Evolutionary conservation across 2,329 filamentous ascomycete genomes (phyloP), one percentile per base, ranked within the genome.

Genomic region (Cytospora schulzeri): DNA sequence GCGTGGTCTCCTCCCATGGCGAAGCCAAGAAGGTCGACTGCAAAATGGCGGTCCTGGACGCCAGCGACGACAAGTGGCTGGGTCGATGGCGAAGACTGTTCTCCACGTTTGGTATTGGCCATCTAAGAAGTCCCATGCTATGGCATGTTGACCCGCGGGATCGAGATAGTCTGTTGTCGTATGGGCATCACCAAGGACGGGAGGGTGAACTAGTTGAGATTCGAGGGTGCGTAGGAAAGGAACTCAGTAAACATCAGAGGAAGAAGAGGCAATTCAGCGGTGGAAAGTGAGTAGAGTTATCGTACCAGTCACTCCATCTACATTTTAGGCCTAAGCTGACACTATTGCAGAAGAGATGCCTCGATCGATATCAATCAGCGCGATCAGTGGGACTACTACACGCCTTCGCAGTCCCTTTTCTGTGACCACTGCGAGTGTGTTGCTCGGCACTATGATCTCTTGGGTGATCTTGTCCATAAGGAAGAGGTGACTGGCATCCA

Each of bases 61-160:
- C 84, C 1, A 84, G 84, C 0, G 85, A 83, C 0, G 76, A 83
- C 56, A 71, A 78, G 53, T 94, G 90, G 90, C 86, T 94, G 80
- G 76, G 82, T 12, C 81, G 86, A 50, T 94, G 91, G 91, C 85
- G 90, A 53, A 78, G 81, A 17, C 81, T 90, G 4, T 94, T 94
- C 75, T 79, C 81, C 35, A 84, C 83, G 3, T 85, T 92, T 53
- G 83, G 88, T 57, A 94, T 94, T 55, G 81, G 83, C 1, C 86
- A 93, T 70, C 78, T 95, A 48, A 83, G 91, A 19, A 93, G 90
- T 69, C 91, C 90, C 0, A 91, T 94, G 88, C 90, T 93, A 71
- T 94, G 92, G 78, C 91, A 95, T 71, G 81, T 91, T 17, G 91
- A 94, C 71, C 91, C 91, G 0, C 80, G 84, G 1, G 91, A 94